A percentile compares a stretch with the other conserved stretches of the same genome.
phyloP scores from a whole-genome alignment of 441 rosid species.

The Arabidopsis hybrid region DNA sequence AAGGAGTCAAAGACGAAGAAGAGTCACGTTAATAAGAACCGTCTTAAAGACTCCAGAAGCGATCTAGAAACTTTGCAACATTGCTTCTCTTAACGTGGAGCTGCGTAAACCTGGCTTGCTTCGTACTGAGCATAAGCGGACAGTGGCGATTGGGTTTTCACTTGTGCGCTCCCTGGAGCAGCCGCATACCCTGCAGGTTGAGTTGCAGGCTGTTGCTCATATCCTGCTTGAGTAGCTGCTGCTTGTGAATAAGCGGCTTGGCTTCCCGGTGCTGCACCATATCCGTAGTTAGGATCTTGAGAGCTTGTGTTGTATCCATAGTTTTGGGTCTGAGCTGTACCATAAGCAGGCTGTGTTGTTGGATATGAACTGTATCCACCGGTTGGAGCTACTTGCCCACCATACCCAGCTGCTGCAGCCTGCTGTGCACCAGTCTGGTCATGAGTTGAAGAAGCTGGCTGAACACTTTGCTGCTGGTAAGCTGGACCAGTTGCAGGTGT shows the following conservation, averaged over 20 bases:
- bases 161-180: constrained; percentile 60
- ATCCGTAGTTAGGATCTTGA: constrained; percentile 68
- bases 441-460: constrained; percentile 50
- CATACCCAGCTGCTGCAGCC: constrained; percentile 60
- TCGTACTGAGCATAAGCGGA: constrained; percentile 59
- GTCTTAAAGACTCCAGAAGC: neutral
- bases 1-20: neutral
- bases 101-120: constrained; percentile 63
- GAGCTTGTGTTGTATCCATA: constrained; percentile 58
- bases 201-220: constrained; percentile 70
- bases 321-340: constrained; percentile 59
- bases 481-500: constrained; percentile 51
- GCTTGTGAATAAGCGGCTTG: constrained; percentile 66
- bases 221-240: constrained; percentile 64
- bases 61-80: constrained; percentile 1
- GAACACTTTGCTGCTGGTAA: constrained; percentile 67
- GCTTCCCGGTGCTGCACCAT: constrained; percentile 51
- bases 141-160: constrained; percentile 34
- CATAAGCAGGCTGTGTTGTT: constrained; percentile 62
- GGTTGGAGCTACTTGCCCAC: constrained; percentile 54
- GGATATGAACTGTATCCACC: constrained; percentile 68
- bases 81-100: constrained; percentile 53
- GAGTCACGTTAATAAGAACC: constrained; percentile 16
- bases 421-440: constrained; percentile 19
- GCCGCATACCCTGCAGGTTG: constrained; percentile 65